These are phyloP conservation scores for Pseudodiploospora longispora DNA, from an alignment of 2,329 filamentous ascomycete genomes.

Conservation along the genomic window DNA sequence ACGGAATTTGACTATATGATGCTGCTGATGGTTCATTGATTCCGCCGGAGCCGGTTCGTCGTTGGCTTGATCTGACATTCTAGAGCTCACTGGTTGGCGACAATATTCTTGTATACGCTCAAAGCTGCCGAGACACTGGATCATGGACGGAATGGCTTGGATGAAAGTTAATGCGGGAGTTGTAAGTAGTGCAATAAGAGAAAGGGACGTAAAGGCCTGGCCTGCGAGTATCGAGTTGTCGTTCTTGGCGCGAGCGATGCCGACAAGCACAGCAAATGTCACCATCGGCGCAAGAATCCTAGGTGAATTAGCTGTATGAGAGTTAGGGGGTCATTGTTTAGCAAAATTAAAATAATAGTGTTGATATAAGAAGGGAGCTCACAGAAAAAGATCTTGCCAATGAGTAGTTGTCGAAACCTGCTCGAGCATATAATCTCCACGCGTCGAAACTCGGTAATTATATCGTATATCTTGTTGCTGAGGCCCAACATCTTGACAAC, in stretches of 20 bases:
- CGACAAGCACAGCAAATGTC: constrained; percentile 18
- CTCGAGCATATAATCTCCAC: constrained; percentile 22
- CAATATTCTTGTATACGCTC: constrained; percentile 17
- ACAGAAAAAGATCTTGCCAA: constrained; percentile 14
- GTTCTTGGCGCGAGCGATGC: constrained; percentile 17
- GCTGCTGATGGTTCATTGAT: neutral
- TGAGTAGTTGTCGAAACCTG: constrained; percentile 17
- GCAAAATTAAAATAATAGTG: too few relatives aligned
- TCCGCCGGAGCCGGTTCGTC: constrained; percentile 1
- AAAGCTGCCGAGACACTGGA: constrained; percentile 13
- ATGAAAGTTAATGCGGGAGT: constrained; percentile 14
- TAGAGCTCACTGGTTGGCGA: constrained; percentile 4
- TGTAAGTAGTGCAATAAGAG: constrained; percentile 14
- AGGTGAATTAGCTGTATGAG: constrained; percentile 11
- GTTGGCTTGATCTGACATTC: neutral
- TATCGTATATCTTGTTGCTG: constrained; percentile 13
- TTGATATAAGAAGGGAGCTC: constrained; percentile 4
- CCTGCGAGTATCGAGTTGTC: constrained; percentile 14
- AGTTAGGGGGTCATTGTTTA: constrained; percentile 1
- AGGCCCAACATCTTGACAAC: constrained; percentile 37
- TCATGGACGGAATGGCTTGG: constrained; percentile 12
- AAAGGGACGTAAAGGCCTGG: constrained; percentile 14
- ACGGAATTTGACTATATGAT: neutral
- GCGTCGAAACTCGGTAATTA: constrained; percentile 17
- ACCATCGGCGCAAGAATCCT: constrained; percentile 15